phyloP scores from a whole-genome alignment of 176 grass and related monocot genomes.

The Paspalum notatum region DNA sequence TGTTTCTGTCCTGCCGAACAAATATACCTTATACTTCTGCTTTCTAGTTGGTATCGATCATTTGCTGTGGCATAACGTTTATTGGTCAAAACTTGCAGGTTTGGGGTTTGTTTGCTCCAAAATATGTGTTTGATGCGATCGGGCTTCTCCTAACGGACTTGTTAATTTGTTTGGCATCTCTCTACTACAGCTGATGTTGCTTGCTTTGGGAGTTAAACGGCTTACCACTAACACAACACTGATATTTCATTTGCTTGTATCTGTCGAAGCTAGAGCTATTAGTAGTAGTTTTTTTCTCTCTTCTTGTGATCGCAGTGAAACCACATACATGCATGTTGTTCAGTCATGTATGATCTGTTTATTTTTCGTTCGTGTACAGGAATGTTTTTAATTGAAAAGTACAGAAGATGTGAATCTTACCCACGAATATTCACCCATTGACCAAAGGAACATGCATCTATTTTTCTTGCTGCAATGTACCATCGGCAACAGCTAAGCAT shows the following conservation, averaged over 20 bases:
- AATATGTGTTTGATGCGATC: conserved; percentile 89
- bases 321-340: neutral
- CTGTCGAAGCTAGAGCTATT: neutral
- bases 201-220: neutral
- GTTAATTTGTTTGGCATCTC: conserved; percentile 62
- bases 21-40: neutral
- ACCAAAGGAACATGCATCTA: neutral
- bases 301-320: neutral
- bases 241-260: neutral
- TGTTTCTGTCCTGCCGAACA: neutral
- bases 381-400: no score
- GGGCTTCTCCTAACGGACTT: conserved; percentile 82
- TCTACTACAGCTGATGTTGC: conserved; percentile 58
- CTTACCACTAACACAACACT: neutral
- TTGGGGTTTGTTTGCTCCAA: conserved; percentile 99
- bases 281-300: neutral
- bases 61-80: neutral
- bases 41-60: neutral
- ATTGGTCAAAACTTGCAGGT: conserved; percentile 62
- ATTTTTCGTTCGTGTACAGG: neutral
- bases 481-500: no score
- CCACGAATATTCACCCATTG: neutral
- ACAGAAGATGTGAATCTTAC: neutral
- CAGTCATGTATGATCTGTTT: neutral
- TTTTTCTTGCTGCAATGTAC: neutral